Percentiles rank a stretch among this genome's conserved stretches.
phyloP scores from a whole-genome alignment of 139 green algal species.

The Tetradesmus lagerheimii region DNA sequence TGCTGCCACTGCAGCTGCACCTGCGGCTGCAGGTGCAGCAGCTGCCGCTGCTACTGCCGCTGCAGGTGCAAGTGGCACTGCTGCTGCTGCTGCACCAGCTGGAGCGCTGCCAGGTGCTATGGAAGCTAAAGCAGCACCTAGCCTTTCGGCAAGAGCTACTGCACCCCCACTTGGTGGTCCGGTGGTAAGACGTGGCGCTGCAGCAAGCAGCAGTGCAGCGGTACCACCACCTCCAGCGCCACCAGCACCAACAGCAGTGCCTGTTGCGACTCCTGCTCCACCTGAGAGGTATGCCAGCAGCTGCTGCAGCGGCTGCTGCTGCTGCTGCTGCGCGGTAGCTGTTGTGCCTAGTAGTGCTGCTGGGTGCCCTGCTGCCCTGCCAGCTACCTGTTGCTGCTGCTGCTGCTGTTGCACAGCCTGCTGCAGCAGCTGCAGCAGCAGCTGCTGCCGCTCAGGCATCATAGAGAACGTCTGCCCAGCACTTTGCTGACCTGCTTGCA shows the following conservation, averaged over 20 bases:
- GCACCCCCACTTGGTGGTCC: not conserved
- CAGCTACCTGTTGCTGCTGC: not conserved
- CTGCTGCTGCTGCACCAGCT: not conserved
- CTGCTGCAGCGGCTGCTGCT: not conserved
- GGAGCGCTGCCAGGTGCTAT: not conserved
- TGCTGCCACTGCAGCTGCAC: conserved; percentile 14
- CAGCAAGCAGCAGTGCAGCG: not conserved
- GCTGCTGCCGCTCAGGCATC: not conserved
- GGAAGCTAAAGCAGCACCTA: not conserved
- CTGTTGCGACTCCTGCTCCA: not conserved
- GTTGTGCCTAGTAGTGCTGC: not conserved
- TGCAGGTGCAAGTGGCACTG: not conserved
- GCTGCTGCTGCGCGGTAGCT: conserved; percentile 1
- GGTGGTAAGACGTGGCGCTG: not conserved
- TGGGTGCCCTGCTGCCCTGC: not conserved
- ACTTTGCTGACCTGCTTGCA: not conserved
- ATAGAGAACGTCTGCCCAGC: not conserved
- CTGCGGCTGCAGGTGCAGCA: not conserved
- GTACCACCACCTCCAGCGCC: not conserved
- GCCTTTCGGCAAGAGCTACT: not conserved
- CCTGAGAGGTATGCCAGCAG: not conserved
- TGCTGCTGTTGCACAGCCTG: not conserved
- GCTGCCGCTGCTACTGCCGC: not conserved
- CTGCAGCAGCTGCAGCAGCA: not conserved
- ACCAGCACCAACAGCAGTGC: not conserved